Evolutionary conservation across 306 rosid genomes (phyloP).

Genomic region (Spatholobus suberectus): DNA sequence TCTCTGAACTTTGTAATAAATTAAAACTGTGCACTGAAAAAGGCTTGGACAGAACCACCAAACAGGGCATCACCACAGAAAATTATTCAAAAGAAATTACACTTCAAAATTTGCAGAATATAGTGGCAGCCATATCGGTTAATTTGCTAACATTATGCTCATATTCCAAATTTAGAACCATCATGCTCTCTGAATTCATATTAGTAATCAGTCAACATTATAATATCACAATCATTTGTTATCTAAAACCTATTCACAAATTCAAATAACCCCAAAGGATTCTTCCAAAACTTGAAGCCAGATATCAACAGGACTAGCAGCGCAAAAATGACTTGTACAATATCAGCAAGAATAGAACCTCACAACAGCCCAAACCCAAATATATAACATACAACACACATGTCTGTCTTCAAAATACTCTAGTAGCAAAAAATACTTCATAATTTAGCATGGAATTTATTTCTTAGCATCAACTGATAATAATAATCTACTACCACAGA

Average conservation of each 20-base stretch:
- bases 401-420: neutral
- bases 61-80: neutral
- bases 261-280: constrained; percentile 3
- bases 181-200: constrained; percentile 21
- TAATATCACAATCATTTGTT: constrained; percentile 10
- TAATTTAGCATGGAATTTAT: neutral
- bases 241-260: constrained; percentile 3
- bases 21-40: constrained; percentile 10
- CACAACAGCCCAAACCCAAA: constrained; percentile 22
- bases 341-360: constrained; percentile 19
- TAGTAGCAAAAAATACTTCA: neutral
- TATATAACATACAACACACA: constrained; percentile 19
- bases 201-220: constrained; percentile 16
- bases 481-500: constrained; percentile 63
- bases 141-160: constrained; percentile 2
- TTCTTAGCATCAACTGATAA: constrained; percentile 37
- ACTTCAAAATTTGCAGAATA: neutral
- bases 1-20: neutral
- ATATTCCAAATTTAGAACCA: constrained; percentile 19
- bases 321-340: neutral
- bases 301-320: constrained; percentile 21
- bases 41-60: constrained; percentile 16
- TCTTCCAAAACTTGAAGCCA: constrained; percentile 10
- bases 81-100: neutral
- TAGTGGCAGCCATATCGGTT: neutral